These are phyloP conservation scores for Hyphopichia fennica DNA, from an alignment of 1,139 yeast genomes.

Conservation along the genomic window DNA sequence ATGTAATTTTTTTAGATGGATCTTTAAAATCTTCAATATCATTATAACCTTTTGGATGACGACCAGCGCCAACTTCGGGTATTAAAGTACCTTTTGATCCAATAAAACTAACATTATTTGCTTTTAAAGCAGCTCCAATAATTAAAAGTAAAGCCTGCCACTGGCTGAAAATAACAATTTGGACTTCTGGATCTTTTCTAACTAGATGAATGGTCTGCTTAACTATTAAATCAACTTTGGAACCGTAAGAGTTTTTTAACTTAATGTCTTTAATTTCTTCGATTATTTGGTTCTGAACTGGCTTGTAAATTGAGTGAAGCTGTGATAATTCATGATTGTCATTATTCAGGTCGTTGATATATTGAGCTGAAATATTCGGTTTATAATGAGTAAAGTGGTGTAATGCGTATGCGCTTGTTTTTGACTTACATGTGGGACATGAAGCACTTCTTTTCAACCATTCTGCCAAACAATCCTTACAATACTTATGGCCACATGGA, in stretches of 20 bases:
- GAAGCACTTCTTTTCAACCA: conserved; percentile 60
- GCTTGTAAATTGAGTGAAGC: conserved; percentile 48
- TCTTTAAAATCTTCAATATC: conserved; percentile 66
- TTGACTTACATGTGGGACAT: conserved; percentile 80
- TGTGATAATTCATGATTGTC: conserved; percentile 10
- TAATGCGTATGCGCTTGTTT: conserved; percentile 44
- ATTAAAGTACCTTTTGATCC: conserved; percentile 41
- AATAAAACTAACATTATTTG: conserved; percentile 55
- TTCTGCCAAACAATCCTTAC: conserved; percentile 68
- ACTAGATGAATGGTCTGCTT: conserved; percentile 68
- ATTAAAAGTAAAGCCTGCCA: conserved; percentile 76
- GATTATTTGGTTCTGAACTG: conserved; percentile 40
- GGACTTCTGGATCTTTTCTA: conserved; percentile 60
- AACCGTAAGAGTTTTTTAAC: conserved; percentile 61
- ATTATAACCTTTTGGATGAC: conserved; percentile 30
- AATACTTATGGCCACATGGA: conserved; percentile 87
- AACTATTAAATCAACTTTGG: conserved; percentile 82
- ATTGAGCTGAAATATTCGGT: conserved; percentile 48
- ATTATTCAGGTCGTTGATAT: conserved; percentile 24
- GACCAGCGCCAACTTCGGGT: conserved; percentile 31
- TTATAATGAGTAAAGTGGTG: conserved; percentile 58
- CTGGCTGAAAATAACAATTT: conserved; percentile 84
- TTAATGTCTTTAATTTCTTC: conserved; percentile 45
- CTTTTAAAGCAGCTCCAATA: conserved; percentile 64
- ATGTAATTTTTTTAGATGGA: conserved; percentile 60